phyloP scores from a whole-genome alignment of 257 asterid species.

The Solanum lycopersicoides region DNA sequence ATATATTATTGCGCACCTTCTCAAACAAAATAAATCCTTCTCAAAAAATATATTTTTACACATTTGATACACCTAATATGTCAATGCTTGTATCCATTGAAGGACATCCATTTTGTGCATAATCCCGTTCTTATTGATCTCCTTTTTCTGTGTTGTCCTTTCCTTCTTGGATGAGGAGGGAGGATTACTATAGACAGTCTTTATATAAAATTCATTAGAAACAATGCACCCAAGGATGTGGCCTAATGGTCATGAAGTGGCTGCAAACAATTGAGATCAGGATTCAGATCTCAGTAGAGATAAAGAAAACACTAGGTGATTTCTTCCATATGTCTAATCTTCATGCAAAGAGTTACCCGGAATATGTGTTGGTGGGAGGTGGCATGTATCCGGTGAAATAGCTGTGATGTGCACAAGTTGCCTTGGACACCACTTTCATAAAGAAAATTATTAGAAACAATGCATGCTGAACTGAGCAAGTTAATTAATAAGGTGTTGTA shows the following conservation, averaged over 20 bases:
- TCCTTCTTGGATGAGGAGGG: background rate
- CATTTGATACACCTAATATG: background rate
- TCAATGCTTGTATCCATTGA: background rate
- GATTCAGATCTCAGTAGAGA: background rate
- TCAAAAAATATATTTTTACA: background rate
- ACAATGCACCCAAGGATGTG: background rate
- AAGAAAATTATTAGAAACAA: background rate
- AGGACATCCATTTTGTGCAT: background rate
- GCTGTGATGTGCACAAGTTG: background rate
- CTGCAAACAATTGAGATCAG: background rate
- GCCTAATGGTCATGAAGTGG: background rate
- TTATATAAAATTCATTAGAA: background rate
- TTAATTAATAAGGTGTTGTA: background rate
- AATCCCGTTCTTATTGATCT: background rate
- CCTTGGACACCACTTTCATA: background rate
- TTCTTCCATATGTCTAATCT: background rate
- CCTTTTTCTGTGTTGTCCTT: background rate
- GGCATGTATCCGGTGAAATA: background rate
- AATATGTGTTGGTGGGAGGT: background rate
- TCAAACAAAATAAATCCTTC: background rate
- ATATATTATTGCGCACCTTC: background rate
- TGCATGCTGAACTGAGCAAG: background rate
- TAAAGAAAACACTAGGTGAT: background rate
- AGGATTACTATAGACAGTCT: background rate
- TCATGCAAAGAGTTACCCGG: background rate